Conservation (phyloP, 169 alveolate genomes). For the Eimeria sp. region DNA sequence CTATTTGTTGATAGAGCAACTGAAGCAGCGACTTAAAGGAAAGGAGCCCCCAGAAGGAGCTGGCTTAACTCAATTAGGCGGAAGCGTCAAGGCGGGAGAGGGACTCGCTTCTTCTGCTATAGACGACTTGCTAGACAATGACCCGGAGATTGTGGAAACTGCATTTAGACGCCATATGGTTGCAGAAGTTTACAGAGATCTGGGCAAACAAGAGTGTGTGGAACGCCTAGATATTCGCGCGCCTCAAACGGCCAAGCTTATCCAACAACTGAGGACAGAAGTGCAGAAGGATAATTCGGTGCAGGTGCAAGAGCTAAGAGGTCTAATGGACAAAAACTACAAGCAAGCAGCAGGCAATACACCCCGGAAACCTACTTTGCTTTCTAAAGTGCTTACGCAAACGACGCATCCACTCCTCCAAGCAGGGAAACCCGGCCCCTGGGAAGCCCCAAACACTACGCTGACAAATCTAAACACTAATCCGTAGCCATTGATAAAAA, state of each 20-base stretch:
- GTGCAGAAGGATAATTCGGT: neutral
- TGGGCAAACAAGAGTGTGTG: conserved; percentile 9
- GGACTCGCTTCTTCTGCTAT: neutral
- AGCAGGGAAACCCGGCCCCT: conserved; percentile 32
- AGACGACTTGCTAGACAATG: conserved; percentile 13
- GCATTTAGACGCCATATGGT: conserved; percentile 58
- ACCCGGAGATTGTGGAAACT: conserved; percentile 50
- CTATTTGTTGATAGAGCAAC: conserved; percentile 24
- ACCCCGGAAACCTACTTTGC: neutral
- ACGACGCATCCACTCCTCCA: conserved; percentile 43
- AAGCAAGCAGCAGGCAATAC: neutral
- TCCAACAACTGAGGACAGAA: conserved; percentile 17
- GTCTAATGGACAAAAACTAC: neutral
- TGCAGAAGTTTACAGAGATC: conserved; percentile 43
- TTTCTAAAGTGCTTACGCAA: conserved; percentile 17
- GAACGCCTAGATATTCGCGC: conserved; percentile 1
- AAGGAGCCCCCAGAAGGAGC: neutral
- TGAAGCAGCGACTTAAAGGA: neutral
- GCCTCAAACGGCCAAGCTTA: conserved; percentile 24
- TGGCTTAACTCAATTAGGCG: neutral
- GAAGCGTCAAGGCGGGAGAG: neutral
- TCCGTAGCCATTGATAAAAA: neutral
- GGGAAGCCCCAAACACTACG: conserved; percentile 40
- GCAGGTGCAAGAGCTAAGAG: neutral
- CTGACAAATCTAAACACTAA: neutral